Evolutionary conservation across 2,329 filamentous ascomycete genomes (phyloP), one percentile per base, ranked within the genome.

Genomic region (Coniochaeta sp.): DNA sequence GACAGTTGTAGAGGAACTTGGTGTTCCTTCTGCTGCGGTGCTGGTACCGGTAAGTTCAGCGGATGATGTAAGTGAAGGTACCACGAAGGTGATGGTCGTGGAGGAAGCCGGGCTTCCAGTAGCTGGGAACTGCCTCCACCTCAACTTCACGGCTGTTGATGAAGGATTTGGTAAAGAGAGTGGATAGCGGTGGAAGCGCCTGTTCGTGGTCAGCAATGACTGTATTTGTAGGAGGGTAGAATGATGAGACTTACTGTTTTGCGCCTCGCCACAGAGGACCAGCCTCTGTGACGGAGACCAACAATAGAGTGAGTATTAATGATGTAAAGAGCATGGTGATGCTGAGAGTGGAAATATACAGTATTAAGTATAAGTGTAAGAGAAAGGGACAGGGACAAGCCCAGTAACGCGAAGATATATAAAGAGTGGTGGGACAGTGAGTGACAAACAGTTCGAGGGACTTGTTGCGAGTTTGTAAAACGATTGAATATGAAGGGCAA

Each of bases 271-370:
- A 48, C 49, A 65, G 56, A 53, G 63, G 63, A 40, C 60, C 59
- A 28, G 62, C 63, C 55, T 65, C 60, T 20, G 52, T 52, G 26
- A 52, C 52, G 16, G 55, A 24, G 13, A 59, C n/a, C n/a, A 60
- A 46, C n/a, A 55, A 48, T 28, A 56, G 48, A 13, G 51, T 18
- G 5, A 52, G 27, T 48, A 58, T 46, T 50, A 60, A n/a, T 45
- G 52, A 35, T 40, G 53, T 51, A 9, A 52, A 49, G 20, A 47
- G 53, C 58, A 60, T 60, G 18, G 50, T 40, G 42, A 14, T 45
- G 27, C 10, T 52, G 24, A 27, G 52, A 22, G 6, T 22, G 6
- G 10, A 13, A 18, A 24, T 42, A n/a, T n/a, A 4, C 38, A 42
- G 6, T 3, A 42, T 26, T 26, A 24, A 14, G 12, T 26, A 4